Base-by-base conservation (phyloP, 768 basidiomycete genomes). In the Lactarius tabidus region DNA sequence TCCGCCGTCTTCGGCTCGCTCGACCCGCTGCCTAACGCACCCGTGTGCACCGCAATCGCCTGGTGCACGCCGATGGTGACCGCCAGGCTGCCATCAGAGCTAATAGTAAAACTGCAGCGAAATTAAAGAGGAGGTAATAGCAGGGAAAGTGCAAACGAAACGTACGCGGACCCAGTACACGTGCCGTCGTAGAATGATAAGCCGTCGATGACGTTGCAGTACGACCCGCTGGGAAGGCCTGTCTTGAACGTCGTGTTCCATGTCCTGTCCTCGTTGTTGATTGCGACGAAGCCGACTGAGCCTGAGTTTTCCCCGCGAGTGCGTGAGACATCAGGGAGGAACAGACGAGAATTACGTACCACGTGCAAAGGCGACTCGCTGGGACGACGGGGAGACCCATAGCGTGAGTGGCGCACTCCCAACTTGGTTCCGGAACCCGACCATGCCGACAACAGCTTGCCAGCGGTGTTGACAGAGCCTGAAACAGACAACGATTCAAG, bases 321-420 rank as follows among this genome's bases (percentile, higher is more conserved):
- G 36, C 28, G 14, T 39, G 28, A 63, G 56, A 6, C 33, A 15
- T 14, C 26, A 18, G 53, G 8, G 10, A 15, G n/a, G 14, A 10
- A 10, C 9, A 8, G 31, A 7, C 10, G 33, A 33, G 33, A n/a
- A 18, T 14, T 51, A 3, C 15, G 5, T 62, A 81, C 88, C 87
- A 69, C 88, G 75, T 6, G 84, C 84, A 68, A 88, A 90, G 1
- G 87, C 88, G 62, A 89, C 86, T 71, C 81, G 87, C 63, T 85
- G 77, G 2, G 80, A 75, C 59, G 79, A 78, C 0, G 85, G 83
- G 4, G 85, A 81, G 6, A 83, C 78, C 85, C 86, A 89, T 69
- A 86, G 78, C 1, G 74, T 81, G 6, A 89, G 67, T 1, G 78
- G 72, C 2, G 82, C 77, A 1, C 75, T 70, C 5, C 85, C 85